phyloP scores from a whole-genome alignment of 768 basidiomycete species.

The Lactifluus volemus region DNA sequence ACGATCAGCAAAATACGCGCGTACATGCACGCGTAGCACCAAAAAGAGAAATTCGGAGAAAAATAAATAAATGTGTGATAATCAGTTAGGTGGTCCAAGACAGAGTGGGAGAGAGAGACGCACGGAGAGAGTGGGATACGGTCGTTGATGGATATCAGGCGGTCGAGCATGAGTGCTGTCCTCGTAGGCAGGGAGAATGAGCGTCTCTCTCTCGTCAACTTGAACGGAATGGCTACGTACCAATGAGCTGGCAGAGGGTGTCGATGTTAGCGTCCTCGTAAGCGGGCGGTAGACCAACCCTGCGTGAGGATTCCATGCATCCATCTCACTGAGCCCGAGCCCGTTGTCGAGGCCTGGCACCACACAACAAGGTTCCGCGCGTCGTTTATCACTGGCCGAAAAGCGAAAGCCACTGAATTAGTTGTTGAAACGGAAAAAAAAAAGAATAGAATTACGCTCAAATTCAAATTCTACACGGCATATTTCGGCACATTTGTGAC shows the following conservation, averaged over 20 bases:
- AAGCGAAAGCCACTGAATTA: not conserved
- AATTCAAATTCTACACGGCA: not conserved
- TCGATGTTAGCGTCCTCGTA: slow-evolving; percentile 85
- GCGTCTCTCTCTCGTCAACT: not conserved
- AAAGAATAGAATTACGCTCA: not conserved
- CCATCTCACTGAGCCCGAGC: slow-evolving; percentile 54
- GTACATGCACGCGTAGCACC: no score
- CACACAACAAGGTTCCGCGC: not conserved
- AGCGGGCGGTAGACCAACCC: slow-evolving; percentile 70
- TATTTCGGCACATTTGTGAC: no score
- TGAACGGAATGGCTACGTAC: slow-evolving; percentile 37
- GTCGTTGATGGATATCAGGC: slow-evolving; percentile 94
- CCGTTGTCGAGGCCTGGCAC: slow-evolving; percentile 21
- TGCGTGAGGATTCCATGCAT: slow-evolving; percentile 71
- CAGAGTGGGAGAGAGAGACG: slow-evolving; percentile 15
- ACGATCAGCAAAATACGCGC: not conserved
- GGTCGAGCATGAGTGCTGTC: slow-evolving; percentile 91
- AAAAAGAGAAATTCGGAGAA: not conserved
- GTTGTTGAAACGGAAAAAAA: not conserved
- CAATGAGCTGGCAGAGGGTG: slow-evolving; percentile 79
- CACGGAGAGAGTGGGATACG: slow-evolving; percentile 83
- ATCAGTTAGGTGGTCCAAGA: slow-evolving; percentile 11
- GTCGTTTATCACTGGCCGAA: not conserved
- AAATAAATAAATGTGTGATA: not conserved
- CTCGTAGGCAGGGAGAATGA: slow-evolving; percentile 5